Evolutionary conservation across 768 basidiomycete genomes (phyloP), one percentile per base, ranked within the genome.

Genomic region (Tulasnella calospora): DNA sequence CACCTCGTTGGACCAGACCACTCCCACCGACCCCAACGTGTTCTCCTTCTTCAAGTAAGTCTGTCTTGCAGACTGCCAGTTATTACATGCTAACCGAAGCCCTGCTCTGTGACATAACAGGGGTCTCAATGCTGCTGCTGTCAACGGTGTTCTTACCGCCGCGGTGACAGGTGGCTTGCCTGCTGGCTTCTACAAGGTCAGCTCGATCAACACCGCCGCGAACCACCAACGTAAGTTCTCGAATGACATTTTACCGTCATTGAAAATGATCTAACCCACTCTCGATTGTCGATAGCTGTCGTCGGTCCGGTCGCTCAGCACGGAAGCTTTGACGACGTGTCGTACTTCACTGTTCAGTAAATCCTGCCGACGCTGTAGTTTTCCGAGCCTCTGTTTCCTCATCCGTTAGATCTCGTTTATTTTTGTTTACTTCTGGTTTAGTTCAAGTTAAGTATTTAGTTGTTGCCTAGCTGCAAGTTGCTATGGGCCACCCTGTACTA

Each of bases 221-320:
- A 92, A 92, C 83, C 90, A 92, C 81, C 88, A 88, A 80, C 90
- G 76, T 77, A 44, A 71, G 76, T 70, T 0, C 77, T 47, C 13
- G 27, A 27, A 35, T 35, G 3, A 79, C 55, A 71, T 79, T 47
- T 71, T 23, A 17, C 75, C 30, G 4, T 6, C 61, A 6, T 10
- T 38, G 38, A 4, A 10, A 27, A 38, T 17, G 21, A 15, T 33
- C 33, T 38, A n/a, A 36, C 23, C n/a, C 23, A 10, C 3, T 33
- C 51, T 55, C 33, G 13, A 6, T 73, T 33, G 6, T 3, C 74
- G 17, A 51, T 70, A 77, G 76, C 88, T 4, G 87, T 84, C 72
- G 83, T 90, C 77, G 89, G 88, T 67, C 86, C 90, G 23, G 83
- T 92, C 71, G 90, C 88, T 23, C 90, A 90, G 80, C 91, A 89